Evolutionary conservation across 2,329 filamentous ascomycete species (phyloP).

Genomic region (Phialocephala subalpina): DNA sequence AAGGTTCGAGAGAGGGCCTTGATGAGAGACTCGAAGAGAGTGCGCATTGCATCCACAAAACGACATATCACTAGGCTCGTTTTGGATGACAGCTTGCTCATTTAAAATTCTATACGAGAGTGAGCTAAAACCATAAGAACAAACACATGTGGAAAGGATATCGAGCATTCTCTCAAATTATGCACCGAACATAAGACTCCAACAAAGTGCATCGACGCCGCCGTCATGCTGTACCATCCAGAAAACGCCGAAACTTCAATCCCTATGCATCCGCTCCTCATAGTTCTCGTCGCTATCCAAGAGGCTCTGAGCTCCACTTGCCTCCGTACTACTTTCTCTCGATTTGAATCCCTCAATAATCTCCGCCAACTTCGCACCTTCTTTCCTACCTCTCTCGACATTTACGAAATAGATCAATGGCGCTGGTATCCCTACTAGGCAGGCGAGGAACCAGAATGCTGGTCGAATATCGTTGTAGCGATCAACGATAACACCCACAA

Average conservation of each 20-base stretch:
- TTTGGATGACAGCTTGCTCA: too few species aligned
- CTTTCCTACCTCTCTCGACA: constrained; percentile 78
- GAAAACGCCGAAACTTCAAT: background rate
- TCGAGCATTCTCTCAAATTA: too few species aligned
- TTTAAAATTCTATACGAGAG: too few species aligned
- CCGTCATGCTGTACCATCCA: background rate
- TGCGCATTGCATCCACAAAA: too few species aligned
- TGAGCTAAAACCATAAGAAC: too few species aligned
- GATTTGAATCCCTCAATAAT: constrained; percentile 61
- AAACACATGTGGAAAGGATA: too few species aligned
- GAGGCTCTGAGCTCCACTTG: constrained; percentile 27
- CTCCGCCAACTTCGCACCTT: constrained; percentile 71
- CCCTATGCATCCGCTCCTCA: constrained; percentile 11
- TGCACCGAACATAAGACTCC: background rate
- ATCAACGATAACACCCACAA: constrained; percentile 93
- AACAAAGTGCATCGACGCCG: background rate
- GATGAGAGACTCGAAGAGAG: too few species aligned
- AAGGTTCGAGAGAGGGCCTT: too few species aligned
- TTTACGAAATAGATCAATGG: constrained; percentile 87
- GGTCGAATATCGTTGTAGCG: constrained; percentile 80
- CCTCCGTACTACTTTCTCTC: constrained; percentile 22
- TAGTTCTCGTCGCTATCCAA: constrained; percentile 28
- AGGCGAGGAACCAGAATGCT: constrained; percentile 91
- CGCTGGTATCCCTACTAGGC: constrained; percentile 83
- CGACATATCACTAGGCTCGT: too few species aligned